A percentile compares a stretch with the other conserved stretches of the same genome.
Evolutionary conservation across 164 flowering plant genomes (phyloP).

Genomic region (Hamamelis virginiana): DNA sequence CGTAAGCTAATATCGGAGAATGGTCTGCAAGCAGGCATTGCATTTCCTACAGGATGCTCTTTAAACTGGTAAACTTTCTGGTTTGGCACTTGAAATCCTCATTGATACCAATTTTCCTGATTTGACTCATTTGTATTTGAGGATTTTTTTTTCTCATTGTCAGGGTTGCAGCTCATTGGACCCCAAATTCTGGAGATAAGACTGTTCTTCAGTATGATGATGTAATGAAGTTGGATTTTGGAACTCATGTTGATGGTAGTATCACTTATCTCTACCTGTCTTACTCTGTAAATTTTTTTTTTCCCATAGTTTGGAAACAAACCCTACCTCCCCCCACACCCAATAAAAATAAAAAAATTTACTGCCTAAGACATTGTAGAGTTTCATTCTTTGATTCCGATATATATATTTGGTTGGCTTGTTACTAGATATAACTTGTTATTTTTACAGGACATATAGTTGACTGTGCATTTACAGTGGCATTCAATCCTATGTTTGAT

Average conservation of each 20-base stretch:
- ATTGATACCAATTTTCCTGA: not conserved
- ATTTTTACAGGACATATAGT: constrained; percentile 70
- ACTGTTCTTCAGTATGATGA: constrained; percentile 98
- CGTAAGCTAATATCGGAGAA: constrained; percentile 92
- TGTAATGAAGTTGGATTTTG: constrained; percentile 99
- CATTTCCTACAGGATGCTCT: constrained; percentile 99
- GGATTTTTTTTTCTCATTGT: constrained; percentile 7
- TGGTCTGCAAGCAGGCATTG: constrained; percentile 98
- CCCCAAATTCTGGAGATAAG: constrained; percentile 95
- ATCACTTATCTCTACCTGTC: not conserved
- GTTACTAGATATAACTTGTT: not conserved
- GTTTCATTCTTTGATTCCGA: not conserved
- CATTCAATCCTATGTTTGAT: constrained; percentile 93
- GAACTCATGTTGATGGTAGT: constrained; percentile 94
- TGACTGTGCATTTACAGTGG: constrained; percentile 95
- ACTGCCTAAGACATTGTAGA: not conserved
- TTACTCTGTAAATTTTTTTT: too few species aligned
- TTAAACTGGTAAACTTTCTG: constrained; percentile 66
- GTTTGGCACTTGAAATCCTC: not conserved
- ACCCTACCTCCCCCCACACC: not conserved
- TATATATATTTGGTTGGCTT: not conserved
- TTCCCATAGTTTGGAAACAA: too few species aligned
- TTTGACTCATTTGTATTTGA: not conserved
- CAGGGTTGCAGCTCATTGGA: constrained; percentile 99
- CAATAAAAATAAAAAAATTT: not conserved